These are phyloP conservation scores for Citrus inodora DNA, from an alignment of 345 rosid species.

Conservation along the genomic window DNA sequence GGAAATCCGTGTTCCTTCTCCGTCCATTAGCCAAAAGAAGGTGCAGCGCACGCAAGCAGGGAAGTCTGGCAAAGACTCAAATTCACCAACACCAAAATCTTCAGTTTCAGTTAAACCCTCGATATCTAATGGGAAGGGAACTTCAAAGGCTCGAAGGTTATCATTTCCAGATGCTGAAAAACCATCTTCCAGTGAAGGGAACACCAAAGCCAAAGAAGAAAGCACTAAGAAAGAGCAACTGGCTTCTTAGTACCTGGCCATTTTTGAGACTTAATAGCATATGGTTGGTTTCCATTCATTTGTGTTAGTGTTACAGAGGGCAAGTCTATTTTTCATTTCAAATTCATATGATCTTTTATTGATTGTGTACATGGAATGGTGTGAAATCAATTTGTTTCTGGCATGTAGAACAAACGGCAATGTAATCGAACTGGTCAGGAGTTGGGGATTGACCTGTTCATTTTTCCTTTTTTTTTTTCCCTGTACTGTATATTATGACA, in stretches of 20 bases:
- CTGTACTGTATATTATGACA: background rate
- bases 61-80: conserved; percentile 37
- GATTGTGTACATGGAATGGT: conserved; percentile 7
- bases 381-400: conserved; percentile 6
- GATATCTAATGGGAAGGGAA: conserved; percentile 34
- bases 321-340: background rate
- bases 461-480: background rate
- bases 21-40: conserved; percentile 52
- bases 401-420: background rate
- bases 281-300: background rate
- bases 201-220: conserved; percentile 24
- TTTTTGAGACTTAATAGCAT: background rate
- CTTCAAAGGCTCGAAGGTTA: conserved; percentile 53
- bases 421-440: background rate
- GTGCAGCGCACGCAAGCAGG: conserved; percentile 34
- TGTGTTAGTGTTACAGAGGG: background rate
- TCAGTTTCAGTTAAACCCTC: conserved; percentile 44
- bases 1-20: conserved; percentile 62
- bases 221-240: conserved; percentile 1
- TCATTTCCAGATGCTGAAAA: conserved; percentile 62
- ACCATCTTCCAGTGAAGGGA: conserved; percentile 22
- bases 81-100: conserved; percentile 50
- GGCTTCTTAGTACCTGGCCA: background rate
- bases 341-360: conserved; percentile 4
- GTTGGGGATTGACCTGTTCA: conserved; percentile 1